Evolutionary conservation across 2,329 filamentous ascomycete genomes (phyloP), one percentile per base, ranked within the genome.

Genomic region (Colletotrichum sansevieriae): DNA sequence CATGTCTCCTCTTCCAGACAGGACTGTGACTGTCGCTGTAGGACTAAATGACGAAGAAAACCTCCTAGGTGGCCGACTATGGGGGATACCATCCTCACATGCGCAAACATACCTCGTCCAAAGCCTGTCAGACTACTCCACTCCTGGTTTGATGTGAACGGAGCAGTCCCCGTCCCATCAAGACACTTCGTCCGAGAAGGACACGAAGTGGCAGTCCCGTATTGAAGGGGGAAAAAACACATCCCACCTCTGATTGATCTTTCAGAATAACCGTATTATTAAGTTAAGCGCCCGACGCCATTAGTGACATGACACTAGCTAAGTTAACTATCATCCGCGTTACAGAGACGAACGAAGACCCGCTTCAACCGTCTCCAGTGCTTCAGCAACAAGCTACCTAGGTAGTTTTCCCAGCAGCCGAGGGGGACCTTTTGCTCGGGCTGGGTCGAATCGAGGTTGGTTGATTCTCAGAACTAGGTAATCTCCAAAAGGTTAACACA

Each of bases 271-370:
- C 62, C 55, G 47, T 56, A 57, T 57, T 18, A 37, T 61, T 55
- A 29, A 61, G 49, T 65, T 69, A 69, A 66, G 66, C 62, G 66
- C 66, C 66, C 22, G 62, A 22, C 37, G 25, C 35, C 49, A 43
- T 46, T 37, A 56, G 33, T 58, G 51, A 51, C 55, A 68, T 56
- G 65, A 51, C 55, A 55, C 65, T 65, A 68, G 52, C 29, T 39
- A 39, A 37, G n/a, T n/a, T n/a, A 5, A 46, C 47, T 25, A 37
- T 18, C 29, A 29, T 20, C 11, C 49, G 47, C 46, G 60, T 46
- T 44, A 35, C 6, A 52, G 37, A 9, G 54, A 22, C 29, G 39
- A 49, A 46, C 51, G 52, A 59, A 37, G 49, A 54, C 35, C 59
- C 22, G 35, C 47, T 13, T 41, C 15, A 4, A 25, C 35, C 29